These are phyloP conservation scores for Phytophthora agathidicida DNA, from an alignment of 352 stramenopile genomes.

Conservation along the genomic window DNA sequence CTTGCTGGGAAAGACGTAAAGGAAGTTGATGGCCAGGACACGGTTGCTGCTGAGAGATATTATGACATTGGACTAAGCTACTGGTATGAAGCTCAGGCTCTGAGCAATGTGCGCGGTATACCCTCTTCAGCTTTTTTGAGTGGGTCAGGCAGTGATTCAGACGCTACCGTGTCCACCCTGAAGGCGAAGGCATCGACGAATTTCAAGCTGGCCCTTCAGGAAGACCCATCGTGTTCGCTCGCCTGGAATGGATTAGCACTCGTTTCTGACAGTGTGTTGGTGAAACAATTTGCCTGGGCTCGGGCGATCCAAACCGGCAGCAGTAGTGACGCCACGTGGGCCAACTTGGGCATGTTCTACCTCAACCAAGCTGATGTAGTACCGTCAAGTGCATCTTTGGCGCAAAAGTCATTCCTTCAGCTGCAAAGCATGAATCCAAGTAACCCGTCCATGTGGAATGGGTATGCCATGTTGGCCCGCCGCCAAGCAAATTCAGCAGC, in stretches of 20 bases:
- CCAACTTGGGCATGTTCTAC: slow-evolving; percentile 89
- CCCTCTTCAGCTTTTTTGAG: slow-evolving; percentile 49
- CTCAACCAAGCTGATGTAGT: slow-evolving; percentile 45
- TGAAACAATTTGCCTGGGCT: slow-evolving; percentile 86
- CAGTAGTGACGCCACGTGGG: slow-evolving; percentile 75
- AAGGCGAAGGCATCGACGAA: slow-evolving; percentile 41
- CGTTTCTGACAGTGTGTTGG: slow-evolving; percentile 55
- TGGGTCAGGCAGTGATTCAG: not conserved
- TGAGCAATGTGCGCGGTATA: slow-evolving; percentile 40
- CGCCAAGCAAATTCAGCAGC: slow-evolving; percentile 37
- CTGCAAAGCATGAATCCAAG: slow-evolving; percentile 82
- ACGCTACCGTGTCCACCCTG: slow-evolving; percentile 26
- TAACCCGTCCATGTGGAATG: slow-evolving; percentile 89
- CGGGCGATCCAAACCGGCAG: slow-evolving; percentile 64
- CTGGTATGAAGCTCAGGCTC: slow-evolving; percentile 79
- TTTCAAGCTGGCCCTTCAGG: slow-evolving; percentile 55
- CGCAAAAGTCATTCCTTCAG: slow-evolving; percentile 82
- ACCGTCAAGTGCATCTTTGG: slow-evolving; percentile 40
- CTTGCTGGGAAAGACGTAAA: slow-evolving; percentile 23
- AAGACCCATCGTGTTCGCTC: slow-evolving; percentile 52
- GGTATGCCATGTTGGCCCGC: slow-evolving; percentile 80
- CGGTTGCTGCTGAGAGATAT: slow-evolving; percentile 44
- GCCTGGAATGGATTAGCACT: slow-evolving; percentile 85
- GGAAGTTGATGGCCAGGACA: slow-evolving; percentile 3
- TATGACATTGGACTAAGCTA: slow-evolving; percentile 78